Percentiles rank a stretch among this genome's conserved stretches.
Evolutionary conservation across 768 basidiomycete species (phyloP).

Genomic region (Hygrocybe punicea): DNA sequence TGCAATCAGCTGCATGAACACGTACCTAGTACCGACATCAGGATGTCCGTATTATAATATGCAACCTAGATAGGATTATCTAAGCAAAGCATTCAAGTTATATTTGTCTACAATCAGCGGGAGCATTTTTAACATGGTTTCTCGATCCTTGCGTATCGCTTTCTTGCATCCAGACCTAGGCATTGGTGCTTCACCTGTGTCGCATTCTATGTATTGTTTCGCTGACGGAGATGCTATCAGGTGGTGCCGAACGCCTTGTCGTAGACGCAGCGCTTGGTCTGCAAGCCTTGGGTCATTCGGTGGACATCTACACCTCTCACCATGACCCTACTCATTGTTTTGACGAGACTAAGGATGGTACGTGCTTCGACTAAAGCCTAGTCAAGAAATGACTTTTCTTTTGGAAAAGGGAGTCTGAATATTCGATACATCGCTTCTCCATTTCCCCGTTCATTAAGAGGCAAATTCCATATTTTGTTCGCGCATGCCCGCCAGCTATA

Average conservation of each 20-base stretch:
- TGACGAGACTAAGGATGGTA: slow-evolving; percentile 90
- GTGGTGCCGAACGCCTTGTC: slow-evolving; percentile 91
- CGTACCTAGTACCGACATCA: no score
- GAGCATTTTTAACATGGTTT: background rate
- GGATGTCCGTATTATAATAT: no score
- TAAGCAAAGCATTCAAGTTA: no score
- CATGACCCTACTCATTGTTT: slow-evolving; percentile 88
- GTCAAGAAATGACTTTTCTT: background rate
- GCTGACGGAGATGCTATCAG: slow-evolving; percentile 39
- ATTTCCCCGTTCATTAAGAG: slow-evolving; percentile 75
- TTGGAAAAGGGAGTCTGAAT: slow-evolving; percentile 67
- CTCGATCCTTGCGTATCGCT: slow-evolving; percentile 50
- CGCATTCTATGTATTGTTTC: slow-evolving; percentile 5
- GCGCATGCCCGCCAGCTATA: slow-evolving; percentile 88
- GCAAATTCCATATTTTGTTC: slow-evolving; percentile 83
- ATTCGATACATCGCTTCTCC: slow-evolving; percentile 71
- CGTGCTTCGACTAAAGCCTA: background rate
- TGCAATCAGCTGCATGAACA: no score
- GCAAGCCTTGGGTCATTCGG: slow-evolving; percentile 76
- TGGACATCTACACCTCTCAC: slow-evolving; percentile 90
- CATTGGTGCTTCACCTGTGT: slow-evolving; percentile 56
- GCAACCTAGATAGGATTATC: no score
- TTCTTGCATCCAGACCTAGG: slow-evolving; percentile 95
- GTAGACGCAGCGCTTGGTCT: slow-evolving; percentile 93
- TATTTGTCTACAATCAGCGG: no score